Evolutionary conservation across 805 yeast genomes (phyloP), one percentile per base, ranked within the genome.

Genomic region (Yarrowia phangngaensis): DNA sequence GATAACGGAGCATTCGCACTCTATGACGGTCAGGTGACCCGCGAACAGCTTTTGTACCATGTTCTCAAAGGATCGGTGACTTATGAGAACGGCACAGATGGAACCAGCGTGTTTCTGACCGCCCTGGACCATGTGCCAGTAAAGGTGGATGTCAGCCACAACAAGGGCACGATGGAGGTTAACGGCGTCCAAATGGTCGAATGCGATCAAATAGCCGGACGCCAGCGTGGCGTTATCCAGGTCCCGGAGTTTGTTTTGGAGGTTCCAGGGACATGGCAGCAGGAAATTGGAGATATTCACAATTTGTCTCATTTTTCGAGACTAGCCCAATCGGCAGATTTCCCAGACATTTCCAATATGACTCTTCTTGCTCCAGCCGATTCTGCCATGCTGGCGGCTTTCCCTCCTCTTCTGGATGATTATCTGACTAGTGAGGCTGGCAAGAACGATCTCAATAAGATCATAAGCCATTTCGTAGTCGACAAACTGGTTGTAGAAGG

Each of bases 1-100:
- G 73, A 82, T 9, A 86, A 86, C 60, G 79, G 81, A 55, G 95
- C 95, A 1, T 84, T 83, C 62, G 69, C 67, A 5, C 53, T 55
- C 16, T 49, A 50, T n/a, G 35, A 14, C 8, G 38, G 29, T 8
- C 27, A 20, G 15, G 36, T 58, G 38, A 56, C 62, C 19, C 30
- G 47, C 16, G 60, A 59, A 12, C 38, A 52, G 32, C 41, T 59
- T 20, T 51, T 59, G 13, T 59, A 59, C 30, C 61, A 74, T 56
- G 52, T 68, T 6, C 60, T 74, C 12, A 58, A 71, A 30, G 54
- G 57, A 4, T 63, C 73, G 0, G 32, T 32, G 3, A 45, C 64
- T 5, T 41, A 55, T 6, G 55, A 64, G 1, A 52, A 52, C 4
- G 65, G 66, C 22, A 51, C 70, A 2, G 34, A 43, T 17, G 29